Base-by-base conservation (phyloP, 2,329 filamentous ascomycete species). In the Calonectria henricotiae region DNA sequence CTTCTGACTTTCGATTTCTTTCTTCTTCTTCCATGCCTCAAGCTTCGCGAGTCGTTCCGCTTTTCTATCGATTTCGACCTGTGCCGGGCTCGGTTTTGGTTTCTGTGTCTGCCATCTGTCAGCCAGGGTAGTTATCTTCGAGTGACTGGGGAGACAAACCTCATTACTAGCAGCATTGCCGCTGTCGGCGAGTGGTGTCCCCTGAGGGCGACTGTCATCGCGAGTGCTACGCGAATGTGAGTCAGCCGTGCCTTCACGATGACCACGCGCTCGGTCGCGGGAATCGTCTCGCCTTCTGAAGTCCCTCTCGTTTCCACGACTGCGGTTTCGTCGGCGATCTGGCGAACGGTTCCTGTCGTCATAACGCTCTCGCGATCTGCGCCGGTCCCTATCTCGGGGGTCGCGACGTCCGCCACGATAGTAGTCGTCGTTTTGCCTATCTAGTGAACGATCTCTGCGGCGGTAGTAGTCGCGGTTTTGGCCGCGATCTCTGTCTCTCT, bases 1-100 rank as follows among this genome's bases (percentile, higher is more conserved):
- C 80, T 94, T 94, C 72, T 89, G 89, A 76, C 92, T 92, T 75
- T 92, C 92, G 79, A 91, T 90, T 73, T 94, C 93, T 80, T 94
- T 92, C 83, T 95, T 96, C 82, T 94, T 93, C 84, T 98, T 98
- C 95, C 95, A 98, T 68, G 94, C 93, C 80, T 96, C 94, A 32
- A 97, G 84, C 80, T 94, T 95, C 32, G 94, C 94, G 49, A 95
- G 86, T 72, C 93, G 88, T 81, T 96, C 93, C 61, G 92, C 93
- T 81, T 95, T 94, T 66, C 83, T 94, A 61, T 94, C 91, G 71
- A 90, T 89, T 77, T 94, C 93, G 35, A 89, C 86, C 77, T 90
- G 90, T 20, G 83, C 82, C 51, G 85, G 83, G 64, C 86, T 80
- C 66, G 87, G 37, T 44, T 79, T 78, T 44, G 74, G 70, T 78